These are phyloP conservation scores for Eustoma russellianum DNA, from an alignment of 257 asterid species.

Conservation along the genomic window DNA sequence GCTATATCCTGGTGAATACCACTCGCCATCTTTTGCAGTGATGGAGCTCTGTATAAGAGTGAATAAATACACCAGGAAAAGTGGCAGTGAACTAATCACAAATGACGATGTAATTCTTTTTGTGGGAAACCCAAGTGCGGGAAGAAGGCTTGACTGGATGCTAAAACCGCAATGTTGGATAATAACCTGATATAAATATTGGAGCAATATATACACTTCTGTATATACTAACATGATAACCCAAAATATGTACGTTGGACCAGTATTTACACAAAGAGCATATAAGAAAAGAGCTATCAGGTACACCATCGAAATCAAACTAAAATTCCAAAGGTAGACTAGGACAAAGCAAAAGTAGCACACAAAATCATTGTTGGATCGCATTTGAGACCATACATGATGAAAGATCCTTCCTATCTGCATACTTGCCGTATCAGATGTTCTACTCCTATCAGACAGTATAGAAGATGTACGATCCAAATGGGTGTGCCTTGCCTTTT, in stretches of 20 bases:
- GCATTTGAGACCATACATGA: conserved; percentile 92
- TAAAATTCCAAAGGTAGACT: conserved; percentile 91
- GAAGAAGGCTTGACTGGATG: conserved; percentile 60
- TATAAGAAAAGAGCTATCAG: conserved; percentile 76
- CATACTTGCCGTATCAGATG: conserved; percentile 57
- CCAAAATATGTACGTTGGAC: conserved; percentile 92
- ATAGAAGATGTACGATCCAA: conserved; percentile 60
- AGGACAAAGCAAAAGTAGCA: conserved; percentile 87
- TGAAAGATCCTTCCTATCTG: conserved; percentile 70
- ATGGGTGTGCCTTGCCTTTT: conserved; percentile 18
- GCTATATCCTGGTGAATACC: conserved; percentile 64
- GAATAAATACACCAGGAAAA: conserved; percentile 79
- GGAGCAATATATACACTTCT: conserved; percentile 70
- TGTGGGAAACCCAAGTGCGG: conserved; percentile 72
- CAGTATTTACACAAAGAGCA: conserved; percentile 93
- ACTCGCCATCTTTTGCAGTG: conserved; percentile 95
- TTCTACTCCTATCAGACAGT: conserved; percentile 74
- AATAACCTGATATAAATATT: conserved; percentile 80
- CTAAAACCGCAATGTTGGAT: conserved; percentile 94
- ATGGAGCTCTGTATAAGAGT: conserved; percentile 95
- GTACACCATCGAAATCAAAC: conserved; percentile 94
- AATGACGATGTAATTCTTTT: conserved; percentile 71
- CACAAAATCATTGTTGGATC: conserved; percentile 83
- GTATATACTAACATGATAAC: conserved; percentile 84
- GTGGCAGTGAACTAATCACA: conserved; percentile 77